Percentiles rank a stretch among this genome's conserved stretches.
Conservation (phyloP, 257 asterid genomes). For the Dorcoceras hygrometricum region DNA sequence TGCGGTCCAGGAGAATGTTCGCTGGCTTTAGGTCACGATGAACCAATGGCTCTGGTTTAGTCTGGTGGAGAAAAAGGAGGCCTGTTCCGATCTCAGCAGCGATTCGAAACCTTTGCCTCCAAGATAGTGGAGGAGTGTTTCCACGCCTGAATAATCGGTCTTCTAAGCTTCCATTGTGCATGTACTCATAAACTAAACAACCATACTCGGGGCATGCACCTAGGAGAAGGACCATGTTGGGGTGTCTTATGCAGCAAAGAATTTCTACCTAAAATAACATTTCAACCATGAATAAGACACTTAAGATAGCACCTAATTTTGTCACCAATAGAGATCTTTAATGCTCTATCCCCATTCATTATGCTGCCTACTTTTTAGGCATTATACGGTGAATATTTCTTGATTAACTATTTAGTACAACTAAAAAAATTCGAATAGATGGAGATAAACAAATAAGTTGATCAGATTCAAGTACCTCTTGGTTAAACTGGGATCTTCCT, state of each 20-base stretch:
- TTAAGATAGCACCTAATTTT: background rate
- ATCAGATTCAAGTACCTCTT: conserved; percentile 21
- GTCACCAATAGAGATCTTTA: background rate
- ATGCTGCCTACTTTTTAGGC: background rate
- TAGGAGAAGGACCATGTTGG: conserved; percentile 20
- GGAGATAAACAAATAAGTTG: background rate
- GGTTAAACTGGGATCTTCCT: conserved; percentile 29
- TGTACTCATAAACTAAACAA: conserved; percentile 14
- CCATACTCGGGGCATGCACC: conserved; percentile 22
- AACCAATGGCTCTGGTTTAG: conserved; percentile 18
- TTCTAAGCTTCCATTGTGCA: conserved; percentile 19
- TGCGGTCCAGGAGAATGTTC: conserved; percentile 17
- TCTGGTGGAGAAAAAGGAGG: conserved; percentile 18
- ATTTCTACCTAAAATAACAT: conserved; percentile 8
- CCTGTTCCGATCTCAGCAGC: conserved; percentile 16
- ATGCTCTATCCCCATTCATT: background rate
- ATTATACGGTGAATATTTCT: background rate
- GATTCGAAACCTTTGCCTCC: conserved; percentile 12
- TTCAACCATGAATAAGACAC: background rate
- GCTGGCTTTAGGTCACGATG: conserved; percentile 13
- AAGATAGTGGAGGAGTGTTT: conserved; percentile 9
- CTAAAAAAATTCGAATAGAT: background rate
- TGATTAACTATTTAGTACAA: background rate
- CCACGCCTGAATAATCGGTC: conserved; percentile 16
- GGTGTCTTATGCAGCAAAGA: conserved; percentile 10